Conservation (phyloP, 805 yeast genomes). For the Diddensiella santjacobensis region DNA sequence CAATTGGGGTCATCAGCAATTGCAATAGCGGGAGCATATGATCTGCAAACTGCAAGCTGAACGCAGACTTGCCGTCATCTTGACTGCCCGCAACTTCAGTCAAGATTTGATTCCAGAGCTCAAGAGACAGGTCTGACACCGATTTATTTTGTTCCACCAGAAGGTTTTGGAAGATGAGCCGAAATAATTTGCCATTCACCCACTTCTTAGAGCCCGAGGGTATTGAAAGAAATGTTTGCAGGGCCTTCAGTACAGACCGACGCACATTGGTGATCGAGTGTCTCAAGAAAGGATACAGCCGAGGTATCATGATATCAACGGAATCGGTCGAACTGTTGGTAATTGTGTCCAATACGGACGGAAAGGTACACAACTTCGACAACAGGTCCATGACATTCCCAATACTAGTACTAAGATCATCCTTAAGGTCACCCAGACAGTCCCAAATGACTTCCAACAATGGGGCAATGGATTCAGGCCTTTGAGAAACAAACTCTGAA, state of each 20-base stretch:
- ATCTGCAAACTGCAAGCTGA: slow-evolving; percentile 51
- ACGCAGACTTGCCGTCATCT: slow-evolving; percentile 32
- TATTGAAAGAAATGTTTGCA: slow-evolving; percentile 64
- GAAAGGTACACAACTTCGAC: slow-evolving; percentile 80
- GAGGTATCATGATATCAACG: slow-evolving; percentile 77
- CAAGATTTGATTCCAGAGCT: slow-evolving; percentile 57
- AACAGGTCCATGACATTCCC: slow-evolving; percentile 94
- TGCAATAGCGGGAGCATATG: slow-evolving; percentile 61
- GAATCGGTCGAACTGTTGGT: slow-evolving; percentile 55
- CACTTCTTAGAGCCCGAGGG: slow-evolving; percentile 52
- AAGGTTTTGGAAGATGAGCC: slow-evolving; percentile 82
- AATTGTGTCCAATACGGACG: slow-evolving; percentile 69
- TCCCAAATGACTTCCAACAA: slow-evolving; percentile 80
- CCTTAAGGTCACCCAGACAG: slow-evolving; percentile 76
- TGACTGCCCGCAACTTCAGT: slow-evolving; percentile 28
- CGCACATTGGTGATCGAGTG: slow-evolving; percentile 92
- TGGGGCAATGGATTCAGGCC: slow-evolving; percentile 43
- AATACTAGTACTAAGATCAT: slow-evolving; percentile 90
- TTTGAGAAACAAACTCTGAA: slow-evolving; percentile 70
- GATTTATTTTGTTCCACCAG: slow-evolving; percentile 82
- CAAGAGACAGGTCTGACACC: slow-evolving; percentile 58
- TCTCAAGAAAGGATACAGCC: slow-evolving; percentile 85
- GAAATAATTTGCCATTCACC: slow-evolving; percentile 69
- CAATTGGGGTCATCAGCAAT: slow-evolving; percentile 88
- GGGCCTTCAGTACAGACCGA: slow-evolving; percentile 76